Percentiles rank a stretch among this genome's conserved stretches.
These are phyloP conservation scores for Evansstolkia leycettana DNA, from an alignment of 495 filamentous ascomycete species.

Conservation along the genomic window DNA sequence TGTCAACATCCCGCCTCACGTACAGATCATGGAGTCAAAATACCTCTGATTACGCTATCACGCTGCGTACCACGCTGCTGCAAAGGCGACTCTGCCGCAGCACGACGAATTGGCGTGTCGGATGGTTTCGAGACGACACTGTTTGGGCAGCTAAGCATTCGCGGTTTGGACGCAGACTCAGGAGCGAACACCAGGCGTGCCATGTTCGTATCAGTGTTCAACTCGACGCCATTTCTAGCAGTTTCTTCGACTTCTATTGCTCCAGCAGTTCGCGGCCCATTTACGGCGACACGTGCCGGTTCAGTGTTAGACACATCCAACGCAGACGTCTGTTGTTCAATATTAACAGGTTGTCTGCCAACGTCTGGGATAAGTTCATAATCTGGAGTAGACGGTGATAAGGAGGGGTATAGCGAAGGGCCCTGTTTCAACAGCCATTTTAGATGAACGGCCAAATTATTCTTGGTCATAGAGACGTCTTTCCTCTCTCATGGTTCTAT, in stretches of 20 bases:
- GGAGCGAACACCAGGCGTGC: conserved; percentile 42
- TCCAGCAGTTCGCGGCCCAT: conserved; percentile 4
- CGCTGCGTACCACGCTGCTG: conserved; percentile 14
- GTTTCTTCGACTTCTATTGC: conserved; percentile 3
- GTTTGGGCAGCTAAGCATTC: conserved; percentile 25
- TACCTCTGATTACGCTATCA: conserved; percentile 13
- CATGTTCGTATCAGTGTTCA: conserved; percentile 33
- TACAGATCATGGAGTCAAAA: conserved; percentile 5
- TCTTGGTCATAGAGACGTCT: conserved; percentile 37
- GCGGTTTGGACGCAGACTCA: conserved; percentile 38
- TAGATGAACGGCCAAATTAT: conserved; percentile 36
- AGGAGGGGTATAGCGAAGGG: conserved; percentile 20
- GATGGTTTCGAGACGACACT: conserved; percentile 9
- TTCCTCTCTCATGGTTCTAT: conserved; percentile 19
- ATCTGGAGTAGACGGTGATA: conserved; percentile 16
- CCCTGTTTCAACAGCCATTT: conserved; percentile 38
- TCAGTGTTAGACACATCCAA: conserved; percentile 2
- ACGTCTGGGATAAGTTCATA: conserved; percentile 7
- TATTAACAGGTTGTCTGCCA: conserved; percentile 5
- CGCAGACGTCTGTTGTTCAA: conserved; percentile 1
- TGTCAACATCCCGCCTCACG: conserved; percentile 18
- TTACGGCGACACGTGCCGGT: conserved; percentile 2
- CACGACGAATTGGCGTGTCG: conserved; percentile 5
- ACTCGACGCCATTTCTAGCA: conserved; percentile 12
- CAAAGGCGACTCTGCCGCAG: conserved; percentile 9